Conservation (phyloP, 2,329 filamentous ascomycete species). For the Microdochium nivale region DNA sequence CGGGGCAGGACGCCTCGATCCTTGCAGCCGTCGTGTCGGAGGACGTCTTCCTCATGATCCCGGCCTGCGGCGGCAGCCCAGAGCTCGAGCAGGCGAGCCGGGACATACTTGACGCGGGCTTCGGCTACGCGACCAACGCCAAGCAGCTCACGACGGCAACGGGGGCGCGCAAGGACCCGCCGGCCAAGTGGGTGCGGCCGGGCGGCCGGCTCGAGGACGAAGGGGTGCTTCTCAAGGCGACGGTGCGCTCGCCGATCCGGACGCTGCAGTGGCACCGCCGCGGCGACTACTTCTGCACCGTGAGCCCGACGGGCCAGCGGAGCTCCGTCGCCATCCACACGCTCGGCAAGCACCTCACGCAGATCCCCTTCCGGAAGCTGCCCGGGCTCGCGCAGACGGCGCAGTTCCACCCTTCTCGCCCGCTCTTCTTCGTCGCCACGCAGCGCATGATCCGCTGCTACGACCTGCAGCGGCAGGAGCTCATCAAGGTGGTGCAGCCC, state of each 20-base stretch:
- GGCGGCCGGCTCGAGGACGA: conserved; percentile 63
- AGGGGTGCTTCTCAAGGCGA: conserved; percentile 72
- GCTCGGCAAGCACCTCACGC: conserved; percentile 86
- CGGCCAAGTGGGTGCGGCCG: conserved; percentile 78
- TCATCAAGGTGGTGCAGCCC: conserved; percentile 88
- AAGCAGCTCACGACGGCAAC: conserved; percentile 44
- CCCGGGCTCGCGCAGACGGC: conserved; percentile 77
- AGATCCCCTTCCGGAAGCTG: conserved; percentile 77
- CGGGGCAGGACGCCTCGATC: conserved; percentile 69
- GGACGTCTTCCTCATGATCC: conserved; percentile 76
- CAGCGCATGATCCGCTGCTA: conserved; percentile 90
- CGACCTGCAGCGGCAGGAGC: conserved; percentile 82
- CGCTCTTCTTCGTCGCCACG: conserved; percentile 92
- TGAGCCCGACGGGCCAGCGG: conserved; percentile 70
- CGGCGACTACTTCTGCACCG: conserved; percentile 89
- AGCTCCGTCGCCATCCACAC: conserved; percentile 91
- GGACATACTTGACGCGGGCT: conserved; percentile 77
- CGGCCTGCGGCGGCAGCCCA: conserved; percentile 59
- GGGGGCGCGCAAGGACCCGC: conserved; percentile 60
- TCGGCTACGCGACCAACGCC: conserved; percentile 75
- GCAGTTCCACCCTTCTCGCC: conserved; percentile 88
- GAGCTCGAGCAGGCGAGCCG: conserved; percentile 67
- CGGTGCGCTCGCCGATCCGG: conserved; percentile 74
- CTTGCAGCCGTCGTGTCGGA: conserved; percentile 80
- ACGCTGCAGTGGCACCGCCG: conserved; percentile 88